Evolutionary conservation across 2,329 filamentous ascomycete species (phyloP), one percentile per base, ranked within the genome.

Genomic region (Zymoseptoria ardabiliae): DNA sequence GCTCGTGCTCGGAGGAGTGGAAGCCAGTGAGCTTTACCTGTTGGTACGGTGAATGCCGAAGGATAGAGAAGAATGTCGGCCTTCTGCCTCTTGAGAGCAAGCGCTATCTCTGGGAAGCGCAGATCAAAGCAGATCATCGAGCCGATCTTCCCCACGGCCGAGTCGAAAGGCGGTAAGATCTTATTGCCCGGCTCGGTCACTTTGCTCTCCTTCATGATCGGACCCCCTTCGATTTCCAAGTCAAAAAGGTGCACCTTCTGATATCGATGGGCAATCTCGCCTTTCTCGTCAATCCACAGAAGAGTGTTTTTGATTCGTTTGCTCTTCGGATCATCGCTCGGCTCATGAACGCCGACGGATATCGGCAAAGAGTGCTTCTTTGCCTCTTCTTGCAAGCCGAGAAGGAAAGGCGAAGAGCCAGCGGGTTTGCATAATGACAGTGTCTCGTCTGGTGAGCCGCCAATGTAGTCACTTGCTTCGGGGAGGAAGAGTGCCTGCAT

Each of bases 381-480:
- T 1, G 92, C 92, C 20, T 85, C 85, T 21, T 82, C 76, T 62
- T 85, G 85, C 1, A 97, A 82, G 3, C 91, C 91, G 0, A 81
- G 76, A 11, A 97, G 87, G 72, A 97, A 97, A 25, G 84, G 81
- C 11, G 85, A 90, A 21, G 80, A 77, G 2, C 80, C 72, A 48
- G 87, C 82, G 2, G 91, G 81, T 59, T 82, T 82, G 63, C 85
- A 91, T 9, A 97, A 85, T 4, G 83, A 80, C 8, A 91, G 75
- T 0, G 87, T 88, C 68, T 92, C 86, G 10, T 82, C 73, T 2
- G 86, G 79, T 0, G 85, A 86, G 1, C 82, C 79, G 20, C 85
- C 88, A 68, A 97, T 91, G 78, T 96, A 97, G 77, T 96, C 91
- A 58, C 85, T 85, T 22, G 93, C 93, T 81, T 97, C 93, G 11